A percentile compares a stretch with the other conserved stretches of the same genome.
phyloP scores from a whole-genome alignment of 2,329 filamentous ascomycete genomes.

The Tolypocladium cylindrosporum region DNA sequence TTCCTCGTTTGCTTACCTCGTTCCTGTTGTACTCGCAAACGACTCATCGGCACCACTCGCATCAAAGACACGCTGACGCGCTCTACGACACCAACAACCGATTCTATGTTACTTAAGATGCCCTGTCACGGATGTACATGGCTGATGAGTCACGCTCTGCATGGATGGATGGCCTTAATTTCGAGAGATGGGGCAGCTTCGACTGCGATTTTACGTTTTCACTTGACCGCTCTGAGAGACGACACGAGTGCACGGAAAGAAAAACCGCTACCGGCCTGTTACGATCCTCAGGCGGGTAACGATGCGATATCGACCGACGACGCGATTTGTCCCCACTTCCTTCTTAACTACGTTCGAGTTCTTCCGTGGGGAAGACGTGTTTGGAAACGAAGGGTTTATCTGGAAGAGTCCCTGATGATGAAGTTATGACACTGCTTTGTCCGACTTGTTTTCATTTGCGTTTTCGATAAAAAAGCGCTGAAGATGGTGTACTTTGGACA shows the following conservation, averaged over 20 bases:
- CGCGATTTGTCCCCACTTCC: slow-evolving; percentile 12
- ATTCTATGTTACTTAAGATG: slow-evolving; percentile 23
- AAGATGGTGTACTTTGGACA: slow-evolving; percentile 22
- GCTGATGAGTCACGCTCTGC: slow-evolving; percentile 35
- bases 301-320: slow-evolving; percentile 15
- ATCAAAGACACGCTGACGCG: slow-evolving; percentile 24
- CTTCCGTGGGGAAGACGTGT: slow-evolving; percentile 10
- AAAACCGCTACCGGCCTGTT: slow-evolving; percentile 23
- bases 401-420: slow-evolving; percentile 21
- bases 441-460: slow-evolving; percentile 12
- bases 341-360: slow-evolving; percentile 5
- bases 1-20: slow-evolving; percentile 10
- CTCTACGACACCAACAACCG: slow-evolving; percentile 22
- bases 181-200: slow-evolving; percentile 13
- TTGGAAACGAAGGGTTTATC: slow-evolving; percentile 14
- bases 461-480: slow-evolving; percentile 16
- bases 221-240: slow-evolving; percentile 16
- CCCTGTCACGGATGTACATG: slow-evolving; percentile 28
- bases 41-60: slow-evolving; percentile 16
- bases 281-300: slow-evolving; percentile 25
- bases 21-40: slow-evolving; percentile 19
- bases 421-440: slow-evolving; percentile 21
- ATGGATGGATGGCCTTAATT: slow-evolving; percentile 25
- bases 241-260: slow-evolving; percentile 19
- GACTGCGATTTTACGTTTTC: slow-evolving; percentile 9